Evolutionary conservation across 108 stramenopile species (phyloP), one percentile per base, ranked within the genome.

Genomic region (Nannochloropsis gaditana): DNA sequence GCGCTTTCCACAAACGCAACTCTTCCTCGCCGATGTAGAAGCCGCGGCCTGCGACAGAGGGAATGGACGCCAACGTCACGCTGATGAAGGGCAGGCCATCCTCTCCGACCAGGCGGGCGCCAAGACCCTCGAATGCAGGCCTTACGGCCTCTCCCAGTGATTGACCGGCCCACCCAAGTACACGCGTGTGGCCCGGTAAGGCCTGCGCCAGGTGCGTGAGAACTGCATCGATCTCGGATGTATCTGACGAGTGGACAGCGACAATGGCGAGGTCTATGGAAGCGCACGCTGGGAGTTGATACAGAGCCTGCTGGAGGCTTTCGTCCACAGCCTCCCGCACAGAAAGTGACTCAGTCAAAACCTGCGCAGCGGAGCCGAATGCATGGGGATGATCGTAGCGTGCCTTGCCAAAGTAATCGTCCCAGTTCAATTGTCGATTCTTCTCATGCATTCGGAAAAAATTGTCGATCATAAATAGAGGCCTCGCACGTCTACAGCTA

Each of bases 211-310:
- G 6, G n/a, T 73, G 59, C 59, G 59, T n/a, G 2, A 73, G 59
- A n/a, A 73, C 8, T n/a, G 59, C 59, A 73, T 73, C 59, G n/a
- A 73, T 73, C 59, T 73, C 59, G n/a, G 15, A 15, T n/a, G 59
- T 6, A 73, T 73, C 59, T n/a, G 59, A 73, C 5, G 59, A 73
- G n/a, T 73, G n/a, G 59, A 73, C 3, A n/a, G 59, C 59, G 3
- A 73, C 59, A 73, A 73, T 73, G 19, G 59, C 59, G 2, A 73
- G 59, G 8, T 73, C 59, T 73, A 73, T n/a, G 19, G 59, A 73
- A n/a, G 59, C 59, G n/a, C 59, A 73, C n/a, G 59, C 59, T n/a
- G 59, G 59, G 59, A 73, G 59, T n/a, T 73, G 59, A n/a, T 73
- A 73, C 59, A 73, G 59, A n/a, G 59, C 59, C n/a, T 73, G 59